Evolutionary conservation across 2,329 filamentous ascomycete genomes (phyloP).

Genomic region (Pseudomassariella vexata): DNA sequence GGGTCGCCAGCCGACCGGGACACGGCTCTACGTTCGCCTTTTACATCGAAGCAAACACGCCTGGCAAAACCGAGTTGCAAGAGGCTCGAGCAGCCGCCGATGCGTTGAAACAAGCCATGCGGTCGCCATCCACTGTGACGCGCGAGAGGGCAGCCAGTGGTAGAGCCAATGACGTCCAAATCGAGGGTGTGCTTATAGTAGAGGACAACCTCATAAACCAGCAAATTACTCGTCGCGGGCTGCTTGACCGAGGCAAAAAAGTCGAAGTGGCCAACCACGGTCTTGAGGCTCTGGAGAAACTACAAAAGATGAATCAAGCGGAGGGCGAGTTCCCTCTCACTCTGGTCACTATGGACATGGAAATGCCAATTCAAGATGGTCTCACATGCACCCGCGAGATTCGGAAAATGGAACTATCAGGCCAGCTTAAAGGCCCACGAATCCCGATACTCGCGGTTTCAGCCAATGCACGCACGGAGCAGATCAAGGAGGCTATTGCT

Average conservation of each 20-base stretch:
- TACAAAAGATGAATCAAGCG: conserved; percentile 14
- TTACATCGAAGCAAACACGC: conserved; percentile 52
- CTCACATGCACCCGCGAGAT: conserved; percentile 61
- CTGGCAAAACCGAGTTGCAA: conserved; percentile 30
- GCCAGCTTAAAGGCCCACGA: conserved; percentile 42
- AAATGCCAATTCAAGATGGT: conserved; percentile 72
- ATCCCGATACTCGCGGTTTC: conserved; percentile 63
- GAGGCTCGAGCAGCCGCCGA: conserved; percentile 34
- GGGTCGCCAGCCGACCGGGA: conserved; percentile 59
- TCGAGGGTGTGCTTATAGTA: conserved; percentile 52
- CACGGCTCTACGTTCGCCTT: conserved; percentile 69
- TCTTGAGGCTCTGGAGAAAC: conserved; percentile 47
- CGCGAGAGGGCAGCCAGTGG: conserved; percentile 6
- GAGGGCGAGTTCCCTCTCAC: conserved; percentile 36
- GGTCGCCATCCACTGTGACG: conserved; percentile 10
- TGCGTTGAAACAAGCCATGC: conserved; percentile 23
- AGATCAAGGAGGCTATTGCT: conserved; percentile 44
- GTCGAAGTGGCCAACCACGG: conserved; percentile 59
- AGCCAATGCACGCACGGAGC: conserved; percentile 61
- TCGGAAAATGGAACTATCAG: conserved; percentile 51
- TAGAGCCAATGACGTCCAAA: conserved; percentile 16
- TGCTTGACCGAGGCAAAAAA: conserved; percentile 51
- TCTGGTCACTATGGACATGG: conserved; percentile 69
- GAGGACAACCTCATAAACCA: conserved; percentile 66
- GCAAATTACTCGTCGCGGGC: conserved; percentile 54